Evolutionary conservation across 2,329 filamentous ascomycete species (phyloP), one percentile per base, ranked within the genome.

Genomic region (Thielaviopsis ethacetica): DNA sequence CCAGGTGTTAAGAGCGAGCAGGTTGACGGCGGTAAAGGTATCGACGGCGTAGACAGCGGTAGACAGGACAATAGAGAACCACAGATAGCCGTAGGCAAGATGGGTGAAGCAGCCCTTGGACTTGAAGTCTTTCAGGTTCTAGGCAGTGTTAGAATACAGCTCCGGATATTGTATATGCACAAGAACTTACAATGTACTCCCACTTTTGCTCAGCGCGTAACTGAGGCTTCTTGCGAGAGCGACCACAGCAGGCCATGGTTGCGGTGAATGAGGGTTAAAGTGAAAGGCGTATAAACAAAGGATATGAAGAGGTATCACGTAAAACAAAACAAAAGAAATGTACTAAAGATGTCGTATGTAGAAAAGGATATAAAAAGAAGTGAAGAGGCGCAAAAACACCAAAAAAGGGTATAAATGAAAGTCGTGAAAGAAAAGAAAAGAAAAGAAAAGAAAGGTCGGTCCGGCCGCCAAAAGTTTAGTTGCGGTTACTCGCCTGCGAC

Each of bases 11-110:
- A 95, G 96, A 59, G 80, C 86, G 56, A 98, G 79, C 49, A 98
- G 77, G 63, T 95, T 94, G 72, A 96, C 80, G 62, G 91, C 91
- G 4, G 91, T 96, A 68, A 96, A 97, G 62, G 84, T 90, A 72
- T 97, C 91, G 68, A 94, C 86, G 27, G 77, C 83, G 70, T 95
- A 96, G 64, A 95, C 90, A 52, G 88, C 85, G 55, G 91, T 69
- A 2, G 89, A 93, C 60, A 94, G 75, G 57, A 90, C 59, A 52
- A 91, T 78, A 65, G 89, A 86, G 61, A 93, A 76, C 80, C 85
- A 93, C 56, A 97, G 79, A 72, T 90, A 93, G 66, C 76, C 80
- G 70, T 96, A 97, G 62, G 90, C 91, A 64, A 95, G 78, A 9
- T 80, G 77, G 0, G 86, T 80, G 64, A 86, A 83, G 69, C 86